Percentiles rank a stretch among this genome's conserved stretches.
Conservation (phyloP, 164 flowering plant species). For the Nymphaea thermarum region DNA sequence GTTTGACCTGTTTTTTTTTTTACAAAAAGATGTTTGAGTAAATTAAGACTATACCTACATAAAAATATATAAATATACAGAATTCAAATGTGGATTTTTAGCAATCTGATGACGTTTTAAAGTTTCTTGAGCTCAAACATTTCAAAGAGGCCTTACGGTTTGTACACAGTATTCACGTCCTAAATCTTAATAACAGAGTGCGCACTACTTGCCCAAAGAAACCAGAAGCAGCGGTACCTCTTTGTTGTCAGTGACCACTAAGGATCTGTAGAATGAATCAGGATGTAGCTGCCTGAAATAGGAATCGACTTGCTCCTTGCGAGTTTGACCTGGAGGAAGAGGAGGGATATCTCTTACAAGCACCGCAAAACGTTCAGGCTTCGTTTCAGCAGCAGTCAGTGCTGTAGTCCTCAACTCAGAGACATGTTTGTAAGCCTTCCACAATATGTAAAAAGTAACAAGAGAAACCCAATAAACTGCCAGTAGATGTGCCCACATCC, state of each 20-base stretch:
- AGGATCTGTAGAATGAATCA: conserved; percentile 68
- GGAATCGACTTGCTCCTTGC: conserved; percentile 82
- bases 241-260: conserved; percentile 68
- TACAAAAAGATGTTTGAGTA: too few relatives aligned
- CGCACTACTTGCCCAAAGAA: too few relatives aligned
- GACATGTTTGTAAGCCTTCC: conserved; percentile 87
- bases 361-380: conserved; percentile 65
- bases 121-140: too few relatives aligned
- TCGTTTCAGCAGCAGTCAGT: conserved; percentile 37
- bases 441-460: conserved; percentile 53
- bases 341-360: conserved; percentile 85
- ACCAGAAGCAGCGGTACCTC: conserved; percentile 27
- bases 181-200: too few relatives aligned
- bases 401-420: conserved; percentile 51
- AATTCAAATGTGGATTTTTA: too few relatives aligned
- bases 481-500: conserved; percentile 75
- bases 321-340: conserved; percentile 39
- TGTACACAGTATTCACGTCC: too few relatives aligned
- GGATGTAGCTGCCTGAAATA: conserved; percentile 70
- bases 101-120: too few relatives aligned
- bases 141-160: too few relatives aligned
- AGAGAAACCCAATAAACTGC: conserved; percentile 77
- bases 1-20: too few relatives aligned
- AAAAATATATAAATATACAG: too few relatives aligned
- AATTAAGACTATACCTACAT: too few relatives aligned